Evolutionary conservation across 2,329 filamentous ascomycete genomes (phyloP), one percentile per base, ranked within the genome.

Genomic region (Reticulascus tulasneorum): DNA sequence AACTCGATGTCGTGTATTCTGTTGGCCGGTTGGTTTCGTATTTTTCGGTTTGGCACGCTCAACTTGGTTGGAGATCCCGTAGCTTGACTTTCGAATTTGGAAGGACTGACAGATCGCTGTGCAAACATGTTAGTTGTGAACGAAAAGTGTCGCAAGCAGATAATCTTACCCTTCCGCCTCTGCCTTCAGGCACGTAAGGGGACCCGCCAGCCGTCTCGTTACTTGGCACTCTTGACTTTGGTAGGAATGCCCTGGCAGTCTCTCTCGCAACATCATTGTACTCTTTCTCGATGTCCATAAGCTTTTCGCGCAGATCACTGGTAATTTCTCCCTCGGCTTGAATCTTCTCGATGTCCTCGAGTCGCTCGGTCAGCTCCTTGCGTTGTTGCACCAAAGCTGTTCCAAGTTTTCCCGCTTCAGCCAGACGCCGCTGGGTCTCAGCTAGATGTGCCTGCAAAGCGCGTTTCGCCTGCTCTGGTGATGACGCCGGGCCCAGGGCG

Each of bases 1-100:
- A 98, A 94, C 51, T 96, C 89, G 55, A 98, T 94, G 54, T 98
- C 93, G 57, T 97, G 89, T 10, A 94, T 83, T 33, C 90, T 82
- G 55, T 82, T 93, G 9, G 84, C 78, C 3, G 87, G 86, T 56
- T 96, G 91, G 50, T 97, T 97, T 37, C 93, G 79, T 56, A 93
- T 77, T 58, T 90, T 93, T 48, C 91, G 79, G 49, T 86, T 91
- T 2, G 89, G 89, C 8, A 93, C 86, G 51, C 75, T 85, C 45
- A 94, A 73, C 64, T 97, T 98, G 27, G 86, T 89, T 3, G 91
- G 91, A 17, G 91, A 96, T 40, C 79, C 83, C 8, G 84, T 84
- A 27, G 86, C 86, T 56, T 91, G 84, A 53, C 82, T 86, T 50
- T 91, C 85, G 55, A 94, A 93, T 45, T 87, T 84, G 37, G 82